Conservation (phyloP, 2,329 filamentous ascomycete species). For the Graphilbum sp. region DNA sequence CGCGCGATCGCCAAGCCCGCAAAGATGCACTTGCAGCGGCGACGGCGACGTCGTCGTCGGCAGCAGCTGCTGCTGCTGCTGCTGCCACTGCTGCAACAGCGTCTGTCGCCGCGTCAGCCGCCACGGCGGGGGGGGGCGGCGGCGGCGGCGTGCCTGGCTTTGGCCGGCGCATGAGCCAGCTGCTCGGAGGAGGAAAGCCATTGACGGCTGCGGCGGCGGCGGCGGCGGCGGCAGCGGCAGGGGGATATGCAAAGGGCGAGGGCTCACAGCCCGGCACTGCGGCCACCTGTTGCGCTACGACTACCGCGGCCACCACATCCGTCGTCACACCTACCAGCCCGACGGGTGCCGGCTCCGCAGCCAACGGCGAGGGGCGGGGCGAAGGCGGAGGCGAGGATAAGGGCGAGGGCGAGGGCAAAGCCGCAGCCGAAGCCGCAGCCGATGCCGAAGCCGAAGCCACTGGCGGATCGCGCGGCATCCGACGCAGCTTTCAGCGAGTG, state of each 20-base stretch:
- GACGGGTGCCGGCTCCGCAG: neutral
- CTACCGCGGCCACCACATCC: neutral
- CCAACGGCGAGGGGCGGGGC: slow-evolving; percentile 3
- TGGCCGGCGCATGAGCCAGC: slow-evolving; percentile 7
- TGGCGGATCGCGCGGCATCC: slow-evolving; percentile 13
- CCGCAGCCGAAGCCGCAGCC: too few species aligned
- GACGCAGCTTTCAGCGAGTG: slow-evolving; percentile 18
- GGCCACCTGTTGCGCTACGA: too few species aligned
- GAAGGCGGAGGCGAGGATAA: too few species aligned
- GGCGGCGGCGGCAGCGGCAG: neutral
- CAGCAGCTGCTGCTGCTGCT: slow-evolving; percentile 1
- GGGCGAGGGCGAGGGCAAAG: too few species aligned
- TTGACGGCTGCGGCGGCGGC: neutral
- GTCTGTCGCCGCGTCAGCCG: too few species aligned
- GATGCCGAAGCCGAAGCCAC: too few species aligned
- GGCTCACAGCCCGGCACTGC: too few species aligned
- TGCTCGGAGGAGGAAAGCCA: slow-evolving; percentile 1
- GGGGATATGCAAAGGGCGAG: too few species aligned
- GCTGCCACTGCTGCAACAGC: neutral
- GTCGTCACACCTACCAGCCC: too few species aligned
- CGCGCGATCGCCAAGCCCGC: neutral
- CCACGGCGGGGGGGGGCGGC: neutral
- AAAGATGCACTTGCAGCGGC: neutral
- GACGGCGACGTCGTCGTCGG: neutral
- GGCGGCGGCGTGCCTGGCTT: neutral